These are phyloP conservation scores for Capillidium rhysosporum DNA, from an alignment of 371 early-diverging fungal genomes.

Conservation along the genomic window DNA sequence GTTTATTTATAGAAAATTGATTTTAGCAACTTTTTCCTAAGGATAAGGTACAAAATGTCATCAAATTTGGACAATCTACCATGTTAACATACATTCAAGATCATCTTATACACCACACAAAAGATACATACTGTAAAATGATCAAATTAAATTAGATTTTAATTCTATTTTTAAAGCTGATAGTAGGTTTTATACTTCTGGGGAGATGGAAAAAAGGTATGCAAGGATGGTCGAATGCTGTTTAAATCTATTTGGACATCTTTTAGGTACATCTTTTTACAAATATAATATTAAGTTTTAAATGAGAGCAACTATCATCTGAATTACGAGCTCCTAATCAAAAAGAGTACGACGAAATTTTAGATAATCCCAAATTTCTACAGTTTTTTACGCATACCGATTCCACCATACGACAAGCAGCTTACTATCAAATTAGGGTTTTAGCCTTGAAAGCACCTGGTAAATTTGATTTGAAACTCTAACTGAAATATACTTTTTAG, in stretches of 20 bases:
- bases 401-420: conserved; percentile 25
- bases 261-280: conserved; percentile 19
- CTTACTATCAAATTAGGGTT: conserved; percentile 20
- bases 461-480: conserved; percentile 9
- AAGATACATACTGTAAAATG: conserved; percentile 25
- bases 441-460: conserved; percentile 19
- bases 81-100: conserved; percentile 30
- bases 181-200: conserved; percentile 33
- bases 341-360: conserved; percentile 20
- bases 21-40: conserved; percentile 26
- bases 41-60: conserved; percentile 26
- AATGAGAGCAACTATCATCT: conserved; percentile 10
- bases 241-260: conserved; percentile 23
- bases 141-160: not conserved
- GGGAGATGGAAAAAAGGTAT: conserved; percentile 38
- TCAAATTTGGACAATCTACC: conserved; percentile 34
- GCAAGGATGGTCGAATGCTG: conserved; percentile 29
- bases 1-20: not conserved
- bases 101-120: conserved; percentile 27
- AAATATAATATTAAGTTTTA: not conserved
- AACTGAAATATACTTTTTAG: not conserved
- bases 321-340: conserved; percentile 16
- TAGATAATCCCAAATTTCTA: conserved; percentile 28
- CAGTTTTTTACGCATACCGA: conserved; percentile 19
- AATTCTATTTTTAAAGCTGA: conserved; percentile 18